Percentiles rank a stretch among this genome's conserved stretches.
Evolutionary conservation across 768 basidiomycete species (phyloP).

Genomic region (Russula brevipes): DNA sequence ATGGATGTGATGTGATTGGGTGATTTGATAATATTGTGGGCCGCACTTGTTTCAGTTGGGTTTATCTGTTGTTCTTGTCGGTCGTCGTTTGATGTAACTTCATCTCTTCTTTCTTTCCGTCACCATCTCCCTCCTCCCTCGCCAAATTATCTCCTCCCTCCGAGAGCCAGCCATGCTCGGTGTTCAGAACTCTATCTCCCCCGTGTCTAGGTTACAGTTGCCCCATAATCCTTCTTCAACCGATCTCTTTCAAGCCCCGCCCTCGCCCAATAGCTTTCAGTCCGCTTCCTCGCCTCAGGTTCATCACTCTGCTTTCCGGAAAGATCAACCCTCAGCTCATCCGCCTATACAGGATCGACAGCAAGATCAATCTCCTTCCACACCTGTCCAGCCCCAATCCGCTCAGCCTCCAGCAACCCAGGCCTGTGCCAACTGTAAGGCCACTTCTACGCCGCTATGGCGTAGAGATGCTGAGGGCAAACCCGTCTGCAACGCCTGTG

Average conservation of each 20-base stretch:
- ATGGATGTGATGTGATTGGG: conserved; percentile 18
- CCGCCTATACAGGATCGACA: conserved; percentile 20
- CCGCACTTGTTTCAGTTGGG: conserved; percentile 2
- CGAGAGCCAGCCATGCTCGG: conserved; percentile 17
- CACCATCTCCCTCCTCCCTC: conserved; percentile 6
- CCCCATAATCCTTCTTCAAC: conserved; percentile 20
- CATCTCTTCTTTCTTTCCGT: conserved; percentile 17
- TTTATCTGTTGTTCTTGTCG: conserved; percentile 3
- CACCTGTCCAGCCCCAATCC: conserved; percentile 17
- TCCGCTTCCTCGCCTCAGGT: conserved; percentile 19
- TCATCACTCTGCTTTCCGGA: conserved; percentile 8
- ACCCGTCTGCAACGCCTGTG: conserved; percentile 85
- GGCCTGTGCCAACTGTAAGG: conserved; percentile 67
- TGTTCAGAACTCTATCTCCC: conserved; percentile 20
- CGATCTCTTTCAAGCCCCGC: conserved; percentile 23
- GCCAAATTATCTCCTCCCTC: neutral
- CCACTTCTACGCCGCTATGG: conserved; percentile 79
- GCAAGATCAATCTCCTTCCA: conserved; percentile 7
- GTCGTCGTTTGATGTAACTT: conserved; percentile 20
- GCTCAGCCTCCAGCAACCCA: conserved; percentile 6
- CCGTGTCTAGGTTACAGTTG: conserved; percentile 23
- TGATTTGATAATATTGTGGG: conserved; percentile 15
- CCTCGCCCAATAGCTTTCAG: conserved; percentile 18
- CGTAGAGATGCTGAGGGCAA: conserved; percentile 76
- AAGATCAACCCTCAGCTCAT: conserved; percentile 13